phyloP scores from a whole-genome alignment of 1,284 basidiomycete genomes.

The Naganishia liquefaciens region DNA sequence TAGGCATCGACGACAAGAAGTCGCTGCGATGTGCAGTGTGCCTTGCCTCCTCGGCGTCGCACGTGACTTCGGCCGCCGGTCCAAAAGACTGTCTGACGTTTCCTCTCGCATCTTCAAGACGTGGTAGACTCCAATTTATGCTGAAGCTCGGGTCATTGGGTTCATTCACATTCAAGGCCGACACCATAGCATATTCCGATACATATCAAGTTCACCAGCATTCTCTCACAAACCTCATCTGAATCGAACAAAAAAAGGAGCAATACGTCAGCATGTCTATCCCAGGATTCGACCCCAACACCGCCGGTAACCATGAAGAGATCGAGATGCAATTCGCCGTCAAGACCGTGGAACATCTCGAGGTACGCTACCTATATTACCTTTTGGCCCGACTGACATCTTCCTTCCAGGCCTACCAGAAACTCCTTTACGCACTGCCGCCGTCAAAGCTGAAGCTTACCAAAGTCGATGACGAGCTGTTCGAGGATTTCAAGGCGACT shows the following conservation, averaged over 20 bases:
- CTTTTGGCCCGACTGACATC: background rate
- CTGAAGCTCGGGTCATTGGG: background rate
- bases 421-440: conserved; percentile 78
- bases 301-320: conserved; percentile 85
- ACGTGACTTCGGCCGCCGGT: conserved; percentile 24
- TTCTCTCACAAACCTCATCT: too few relatives aligned
- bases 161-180: too few relatives aligned
- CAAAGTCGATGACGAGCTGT: conserved; percentile 88
- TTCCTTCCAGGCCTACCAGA: conserved; percentile 84
- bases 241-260: background rate
- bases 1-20: background rate
- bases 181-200: too few relatives aligned
- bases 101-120: background rate
- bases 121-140: background rate
- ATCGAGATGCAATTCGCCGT: conserved; percentile 99
- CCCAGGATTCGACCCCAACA: conserved; percentile 73
- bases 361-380: conserved; percentile 59
- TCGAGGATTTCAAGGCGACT: conserved; percentile 67
- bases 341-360: conserved; percentile 91
- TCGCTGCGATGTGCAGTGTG: background rate
- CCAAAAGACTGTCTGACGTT: too few relatives aligned
- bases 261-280: conserved; percentile 28
- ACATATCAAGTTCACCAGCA: too few relatives aligned
- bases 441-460: conserved; percentile 78
- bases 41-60: background rate